Base-by-base conservation (phyloP, 805 yeast species). In the Candida ponderosae region DNA sequence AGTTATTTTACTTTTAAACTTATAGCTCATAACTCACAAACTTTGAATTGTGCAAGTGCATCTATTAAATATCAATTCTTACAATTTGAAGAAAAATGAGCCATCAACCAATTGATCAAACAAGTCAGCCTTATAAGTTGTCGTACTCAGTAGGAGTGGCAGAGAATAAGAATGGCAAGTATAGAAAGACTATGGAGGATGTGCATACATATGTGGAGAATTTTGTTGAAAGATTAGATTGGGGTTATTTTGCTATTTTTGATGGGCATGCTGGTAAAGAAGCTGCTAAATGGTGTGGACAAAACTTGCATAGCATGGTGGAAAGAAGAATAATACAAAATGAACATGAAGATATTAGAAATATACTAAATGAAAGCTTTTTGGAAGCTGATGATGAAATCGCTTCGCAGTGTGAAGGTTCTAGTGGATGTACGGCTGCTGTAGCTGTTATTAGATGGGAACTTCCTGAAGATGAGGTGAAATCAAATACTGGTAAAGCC, bases 251-350 rank as follows among this genome's bases (percentile, higher is more conserved):
- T 70, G 97, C 94, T 15, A 72, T 90, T 1, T 90, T 88, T 60
- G 98, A 90, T 60, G 98, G 98, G 10, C 98, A 90, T 62, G 97
- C 97, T 2, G 98, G 98, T 18, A 78, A 78, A 38, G 86, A 79
- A 47, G 81, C 95, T 8, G 95, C 98, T 2, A 76, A 90, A 50
- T 89, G 95, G 94, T 88, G 97, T 63, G 95, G 96, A 0, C 79
- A 85, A 44, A 78, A 83, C 50, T 59, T 90, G 40, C 97, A 90
- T 55, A 65, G 77, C 18, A 60, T 82, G 23, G 56, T 84, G 32
- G 87, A 80, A 46, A 71, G 71, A 37, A 72, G 69, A 37, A 69
- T 87, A 17, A 54, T 76, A 37, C 59, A 58, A 37, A 53, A 67
- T 40, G 76, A 68, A 38, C 54, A 62, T 31, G 53, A 56, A 20